These are phyloP conservation scores for Eruca vesicaria DNA, from an alignment of 441 rosid species.

Conservation along the genomic window DNA sequence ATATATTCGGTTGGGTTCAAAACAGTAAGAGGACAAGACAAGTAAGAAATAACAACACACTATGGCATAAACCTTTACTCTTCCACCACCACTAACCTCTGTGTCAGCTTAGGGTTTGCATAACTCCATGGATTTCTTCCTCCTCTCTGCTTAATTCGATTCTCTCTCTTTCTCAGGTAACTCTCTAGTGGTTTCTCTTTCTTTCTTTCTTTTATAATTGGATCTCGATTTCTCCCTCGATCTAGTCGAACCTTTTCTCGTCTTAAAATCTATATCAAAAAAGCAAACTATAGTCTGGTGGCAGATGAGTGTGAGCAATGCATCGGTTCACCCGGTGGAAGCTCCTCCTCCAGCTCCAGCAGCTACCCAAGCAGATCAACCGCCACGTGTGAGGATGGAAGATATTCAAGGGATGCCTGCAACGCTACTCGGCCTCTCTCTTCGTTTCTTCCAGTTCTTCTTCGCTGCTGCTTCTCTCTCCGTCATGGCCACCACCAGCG, in stretches of 20 bases:
- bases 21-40: no score
- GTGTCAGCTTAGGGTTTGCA: no score
- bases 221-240: constrained; percentile 19
- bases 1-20: no score
- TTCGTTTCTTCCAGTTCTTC: constrained; percentile 62
- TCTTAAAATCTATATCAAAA: neutral
- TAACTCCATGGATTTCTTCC: no score
- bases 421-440: constrained; percentile 62
- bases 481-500: constrained; percentile 75
- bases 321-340: constrained; percentile 87
- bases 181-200: constrained; percentile 7
- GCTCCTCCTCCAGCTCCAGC: constrained; percentile 49
- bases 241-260: no score
- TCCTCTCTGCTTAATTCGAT: no score
- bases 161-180: neutral
- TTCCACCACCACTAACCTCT: no score
- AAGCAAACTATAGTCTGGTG: neutral
- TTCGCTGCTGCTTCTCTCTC: constrained; percentile 57
- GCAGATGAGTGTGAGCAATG: constrained; percentile 57
- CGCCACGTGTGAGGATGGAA: constrained; percentile 75
- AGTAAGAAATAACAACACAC: no score
- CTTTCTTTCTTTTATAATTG: no score
- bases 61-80: no score
- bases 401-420: constrained; percentile 93
- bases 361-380: constrained; percentile 37